phyloP scores from a whole-genome alignment of 2,329 filamentous ascomycete genomes.

The Chalaropsis ovoidea region DNA sequence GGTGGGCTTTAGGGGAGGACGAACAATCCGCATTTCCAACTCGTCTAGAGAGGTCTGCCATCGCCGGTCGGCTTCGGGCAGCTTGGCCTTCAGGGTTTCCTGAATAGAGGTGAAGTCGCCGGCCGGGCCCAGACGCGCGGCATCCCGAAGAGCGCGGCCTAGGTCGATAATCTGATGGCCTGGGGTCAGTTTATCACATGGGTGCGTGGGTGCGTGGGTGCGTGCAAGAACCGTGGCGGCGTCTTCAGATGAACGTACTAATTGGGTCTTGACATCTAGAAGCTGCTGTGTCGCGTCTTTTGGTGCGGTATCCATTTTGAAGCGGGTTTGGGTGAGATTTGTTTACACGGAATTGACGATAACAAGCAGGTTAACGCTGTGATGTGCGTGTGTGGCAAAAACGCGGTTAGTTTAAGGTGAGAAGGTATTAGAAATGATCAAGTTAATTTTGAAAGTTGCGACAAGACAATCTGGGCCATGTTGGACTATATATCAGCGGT shows the following conservation, averaged over 20 bases:
- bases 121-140: constrained; percentile 23
- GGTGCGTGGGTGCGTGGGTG: background rate
- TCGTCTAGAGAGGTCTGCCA: constrained; percentile 48
- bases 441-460: constrained; percentile 1
- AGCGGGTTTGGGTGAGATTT: too few relatives aligned
- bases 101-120: constrained; percentile 23
- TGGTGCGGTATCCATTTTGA: constrained; percentile 10
- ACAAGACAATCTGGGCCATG: background rate
- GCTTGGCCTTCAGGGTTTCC: constrained; percentile 34
- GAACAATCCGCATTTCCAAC: constrained; percentile 48
- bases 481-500: background rate
- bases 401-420: background rate
- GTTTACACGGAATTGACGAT: too few relatives aligned
- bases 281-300: constrained; percentile 19
- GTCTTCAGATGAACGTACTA: constrained; percentile 12
- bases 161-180: constrained; percentile 21
- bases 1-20: constrained; percentile 26
- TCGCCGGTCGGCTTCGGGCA: constrained; percentile 39
- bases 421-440: background rate
- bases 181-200: background rate
- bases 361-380: too few relatives aligned
- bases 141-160: constrained; percentile 20
- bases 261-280: constrained; percentile 21
- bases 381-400: too few relatives aligned
- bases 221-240: background rate